A percentile compares a stretch with the other conserved stretches of the same genome.
Conservation (phyloP, 192 early-diverging fungal genomes). For the Paraglomus brasilianum region DNA sequence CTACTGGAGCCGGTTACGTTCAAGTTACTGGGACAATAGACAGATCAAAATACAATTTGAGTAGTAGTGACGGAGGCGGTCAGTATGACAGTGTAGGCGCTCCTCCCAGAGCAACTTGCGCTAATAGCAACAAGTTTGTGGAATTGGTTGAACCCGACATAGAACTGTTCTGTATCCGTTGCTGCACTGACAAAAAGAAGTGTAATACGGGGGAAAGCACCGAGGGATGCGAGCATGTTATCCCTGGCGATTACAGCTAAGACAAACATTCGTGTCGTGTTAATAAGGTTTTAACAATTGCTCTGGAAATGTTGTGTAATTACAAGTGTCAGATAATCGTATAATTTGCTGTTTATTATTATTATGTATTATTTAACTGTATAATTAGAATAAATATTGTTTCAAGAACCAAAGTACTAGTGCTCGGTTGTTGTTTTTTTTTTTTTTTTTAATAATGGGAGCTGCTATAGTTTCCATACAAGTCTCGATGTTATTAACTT, state of each 20-base stretch:
- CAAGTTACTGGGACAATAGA: slow-evolving; percentile 56
- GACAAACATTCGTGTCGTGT: no score
- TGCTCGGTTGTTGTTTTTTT: no score
- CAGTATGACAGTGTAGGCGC: slow-evolving; percentile 46
- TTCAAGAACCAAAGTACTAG: no score
- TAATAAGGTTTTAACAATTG: no score
- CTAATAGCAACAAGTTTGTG: slow-evolving; percentile 50
- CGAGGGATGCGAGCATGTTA: slow-evolving; percentile 29
- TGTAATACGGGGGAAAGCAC: slow-evolving; percentile 32
- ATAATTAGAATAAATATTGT: no score
- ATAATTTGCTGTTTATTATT: no score
- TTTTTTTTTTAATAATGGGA: no score
- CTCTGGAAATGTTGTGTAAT: no score
- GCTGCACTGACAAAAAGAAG: slow-evolving; percentile 42
- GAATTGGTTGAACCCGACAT: slow-evolving; percentile 52
- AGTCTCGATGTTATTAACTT: no score
- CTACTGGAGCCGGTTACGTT: slow-evolving; percentile 35
- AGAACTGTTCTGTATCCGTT: slow-evolving; percentile 52
- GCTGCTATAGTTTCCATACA: no score
- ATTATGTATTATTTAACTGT: no score
- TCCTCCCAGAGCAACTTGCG: slow-evolving; percentile 44
- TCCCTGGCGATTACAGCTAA: slow-evolving; percentile 3
- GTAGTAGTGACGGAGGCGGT: slow-evolving; percentile 47
- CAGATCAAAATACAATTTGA: slow-evolving; percentile 36
- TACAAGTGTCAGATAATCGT: no score